These are phyloP conservation scores for Cyberlindnera mycetangii DNA, from an alignment of 805 yeast genomes.

Conservation along the genomic window DNA sequence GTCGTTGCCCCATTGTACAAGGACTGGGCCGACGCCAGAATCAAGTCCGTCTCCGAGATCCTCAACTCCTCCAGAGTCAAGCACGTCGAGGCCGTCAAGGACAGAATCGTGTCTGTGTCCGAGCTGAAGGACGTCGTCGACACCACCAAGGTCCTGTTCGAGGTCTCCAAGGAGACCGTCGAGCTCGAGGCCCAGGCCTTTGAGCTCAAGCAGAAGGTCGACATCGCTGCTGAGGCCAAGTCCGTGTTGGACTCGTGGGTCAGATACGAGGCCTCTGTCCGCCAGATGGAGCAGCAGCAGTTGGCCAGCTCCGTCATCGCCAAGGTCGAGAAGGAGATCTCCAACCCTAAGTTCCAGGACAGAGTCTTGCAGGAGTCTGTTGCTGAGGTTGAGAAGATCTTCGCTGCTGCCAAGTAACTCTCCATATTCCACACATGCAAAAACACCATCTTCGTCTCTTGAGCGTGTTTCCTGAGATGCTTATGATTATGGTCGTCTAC, in stretches of 20 bases:
- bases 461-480: neutral
- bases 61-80: constrained; percentile 84
- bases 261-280: constrained; percentile 93
- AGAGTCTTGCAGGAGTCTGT: constrained; percentile 87
- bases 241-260: constrained; percentile 98
- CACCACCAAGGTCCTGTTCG: constrained; percentile 88
- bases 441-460: neutral
- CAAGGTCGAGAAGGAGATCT: constrained; percentile 81
- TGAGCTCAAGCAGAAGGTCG: constrained; percentile 88
- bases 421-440: neutral
- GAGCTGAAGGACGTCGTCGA: constrained; percentile 88
- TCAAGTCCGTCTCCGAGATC: constrained; percentile 74
- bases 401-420: constrained; percentile 38
- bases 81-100: constrained; percentile 91
- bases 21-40: constrained; percentile 87
- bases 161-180: constrained; percentile 95
- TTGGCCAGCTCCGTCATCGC: constrained; percentile 82
- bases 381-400: constrained; percentile 85
- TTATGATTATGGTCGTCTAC: constrained; percentile 2
- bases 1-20: constrained; percentile 92
- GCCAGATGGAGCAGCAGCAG: constrained; percentile 94
- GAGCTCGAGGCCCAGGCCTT: constrained; percentile 92
- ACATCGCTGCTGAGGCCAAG: constrained; percentile 86
- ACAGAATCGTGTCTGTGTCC: constrained; percentile 83
- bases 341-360: constrained; percentile 90